phyloP scores from a whole-genome alignment of 2,329 filamentous ascomycete genomes.

The Colletotrichum cereale region DNA sequence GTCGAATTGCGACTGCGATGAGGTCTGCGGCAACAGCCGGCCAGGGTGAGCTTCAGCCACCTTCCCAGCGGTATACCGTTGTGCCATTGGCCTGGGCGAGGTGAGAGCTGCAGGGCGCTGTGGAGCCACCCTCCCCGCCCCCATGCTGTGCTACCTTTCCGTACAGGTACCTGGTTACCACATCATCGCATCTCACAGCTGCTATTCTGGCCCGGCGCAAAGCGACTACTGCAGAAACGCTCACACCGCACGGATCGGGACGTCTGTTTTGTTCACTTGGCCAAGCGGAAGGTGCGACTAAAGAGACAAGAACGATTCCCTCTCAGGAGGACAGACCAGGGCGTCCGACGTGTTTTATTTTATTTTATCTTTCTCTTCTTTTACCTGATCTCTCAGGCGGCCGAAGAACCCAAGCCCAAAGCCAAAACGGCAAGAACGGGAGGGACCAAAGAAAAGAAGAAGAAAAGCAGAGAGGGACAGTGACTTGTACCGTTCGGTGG shows the following conservation, averaged over 20 bases:
- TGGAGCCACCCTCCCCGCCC: slow-evolving; percentile 2
- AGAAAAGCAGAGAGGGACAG: not conserved
- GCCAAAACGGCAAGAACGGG: too few species aligned
- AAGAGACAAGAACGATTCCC: not conserved
- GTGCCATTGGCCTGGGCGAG: slow-evolving; percentile 31
- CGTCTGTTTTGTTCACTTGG: not conserved
- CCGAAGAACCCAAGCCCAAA: not conserved
- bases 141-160: not conserved
- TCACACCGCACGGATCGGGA: slow-evolving; percentile 20
- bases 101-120: slow-evolving; percentile 25
- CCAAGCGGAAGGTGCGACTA: slow-evolving; percentile 14
- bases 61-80: not conserved
- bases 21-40: slow-evolving; percentile 14
- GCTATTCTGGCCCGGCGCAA: not conserved
- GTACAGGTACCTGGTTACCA: not conserved
- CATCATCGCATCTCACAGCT: not conserved
- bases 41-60: slow-evolving; percentile 30
- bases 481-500: not conserved
- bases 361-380: not conserved
- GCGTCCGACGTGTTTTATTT: not conserved
- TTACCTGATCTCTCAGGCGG: not conserved
- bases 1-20: slow-evolving; percentile 14
- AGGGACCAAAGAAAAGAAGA: not conserved
- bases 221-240: slow-evolving; percentile 16
- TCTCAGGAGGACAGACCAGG: not conserved